These are phyloP conservation scores for Francoa sonchifolia DNA, from an alignment of 441 rosid genomes.

Conservation along the genomic window DNA sequence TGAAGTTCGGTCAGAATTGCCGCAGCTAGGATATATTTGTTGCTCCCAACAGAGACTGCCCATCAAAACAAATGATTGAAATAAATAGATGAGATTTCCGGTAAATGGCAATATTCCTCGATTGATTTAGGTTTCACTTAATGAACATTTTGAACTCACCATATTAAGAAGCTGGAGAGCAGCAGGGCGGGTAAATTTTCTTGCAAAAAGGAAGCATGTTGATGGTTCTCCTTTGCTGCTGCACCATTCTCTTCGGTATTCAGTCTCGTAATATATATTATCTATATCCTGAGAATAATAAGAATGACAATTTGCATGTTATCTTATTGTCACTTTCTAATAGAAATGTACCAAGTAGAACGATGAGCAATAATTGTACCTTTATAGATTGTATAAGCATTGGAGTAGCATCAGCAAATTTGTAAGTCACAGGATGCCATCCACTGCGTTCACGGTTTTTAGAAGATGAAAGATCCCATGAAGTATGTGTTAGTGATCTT, in stretches of 20 bases:
- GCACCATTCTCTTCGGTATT: slow-evolving; percentile 90
- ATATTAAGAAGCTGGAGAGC: slow-evolving; percentile 67
- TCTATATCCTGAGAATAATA: slow-evolving; percentile 42
- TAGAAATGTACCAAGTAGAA: neutral
- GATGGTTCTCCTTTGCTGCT: slow-evolving; percentile 74
- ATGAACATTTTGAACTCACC: slow-evolving; percentile 35
- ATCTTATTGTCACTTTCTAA: neutral
- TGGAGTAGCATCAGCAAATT: slow-evolving; percentile 80
- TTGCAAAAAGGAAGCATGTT: slow-evolving; percentile 77
- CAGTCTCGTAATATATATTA: slow-evolving; percentile 78
- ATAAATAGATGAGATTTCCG: too few relatives aligned
- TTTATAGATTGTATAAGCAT: slow-evolving; percentile 59
- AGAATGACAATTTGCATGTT: too few relatives aligned
- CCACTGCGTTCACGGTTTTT: slow-evolving; percentile 83
- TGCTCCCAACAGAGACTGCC: too few relatives aligned
- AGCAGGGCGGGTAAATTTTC: slow-evolving; percentile 89
- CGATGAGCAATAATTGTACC: slow-evolving; percentile 29
- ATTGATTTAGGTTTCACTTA: too few relatives aligned
- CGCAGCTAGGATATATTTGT: too few relatives aligned
- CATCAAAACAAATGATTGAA: too few relatives aligned
- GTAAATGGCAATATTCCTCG: too few relatives aligned
- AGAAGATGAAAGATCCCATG: slow-evolving; percentile 84
- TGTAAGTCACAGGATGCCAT: slow-evolving; percentile 93
- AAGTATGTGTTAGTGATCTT: slow-evolving; percentile 74
- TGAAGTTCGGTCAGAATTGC: too few relatives aligned